Conservation (phyloP, 495 filamentous ascomycete species). For the Hyaloscypha variabilis region DNA sequence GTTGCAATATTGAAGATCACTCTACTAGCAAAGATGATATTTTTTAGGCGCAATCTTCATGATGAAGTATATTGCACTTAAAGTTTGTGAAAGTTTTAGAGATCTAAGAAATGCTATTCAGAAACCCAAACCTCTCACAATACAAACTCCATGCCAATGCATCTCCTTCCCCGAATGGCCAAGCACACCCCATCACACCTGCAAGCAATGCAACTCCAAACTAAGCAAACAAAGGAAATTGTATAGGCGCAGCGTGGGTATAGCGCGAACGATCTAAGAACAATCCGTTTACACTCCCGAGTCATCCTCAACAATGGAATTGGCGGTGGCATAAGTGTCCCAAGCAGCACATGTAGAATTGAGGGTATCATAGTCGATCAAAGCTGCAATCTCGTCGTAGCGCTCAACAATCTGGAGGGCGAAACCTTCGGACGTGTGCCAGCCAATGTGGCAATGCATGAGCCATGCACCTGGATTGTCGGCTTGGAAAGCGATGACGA, state of each 20-base stretch:
- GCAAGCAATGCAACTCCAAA: background rate
- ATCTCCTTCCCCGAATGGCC: background rate
- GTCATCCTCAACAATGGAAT: conserved; percentile 34
- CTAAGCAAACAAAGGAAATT: background rate
- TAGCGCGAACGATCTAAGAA: background rate
- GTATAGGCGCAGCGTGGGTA: background rate
- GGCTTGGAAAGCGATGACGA: conserved; percentile 51
- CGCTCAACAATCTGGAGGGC: conserved; percentile 57
- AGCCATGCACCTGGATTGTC: conserved; percentile 50
- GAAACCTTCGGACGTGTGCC: conserved; percentile 61
- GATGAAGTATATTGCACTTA: background rate
- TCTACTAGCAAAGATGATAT: background rate
- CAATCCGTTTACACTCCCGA: conserved; percentile 32
- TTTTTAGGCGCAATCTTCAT: background rate
- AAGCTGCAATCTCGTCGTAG: conserved; percentile 40
- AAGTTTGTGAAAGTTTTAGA: background rate
- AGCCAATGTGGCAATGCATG: conserved; percentile 56
- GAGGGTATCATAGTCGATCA: conserved; percentile 36
- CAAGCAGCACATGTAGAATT: conserved; percentile 39
- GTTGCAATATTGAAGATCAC: background rate
- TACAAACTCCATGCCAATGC: background rate
- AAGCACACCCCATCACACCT: background rate
- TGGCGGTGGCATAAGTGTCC: conserved; percentile 29
- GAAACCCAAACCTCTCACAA: background rate
- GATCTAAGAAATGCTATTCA: background rate